phyloP scores from a whole-genome alignment of 305 asterid species.

The Ajuga reptans region DNA sequence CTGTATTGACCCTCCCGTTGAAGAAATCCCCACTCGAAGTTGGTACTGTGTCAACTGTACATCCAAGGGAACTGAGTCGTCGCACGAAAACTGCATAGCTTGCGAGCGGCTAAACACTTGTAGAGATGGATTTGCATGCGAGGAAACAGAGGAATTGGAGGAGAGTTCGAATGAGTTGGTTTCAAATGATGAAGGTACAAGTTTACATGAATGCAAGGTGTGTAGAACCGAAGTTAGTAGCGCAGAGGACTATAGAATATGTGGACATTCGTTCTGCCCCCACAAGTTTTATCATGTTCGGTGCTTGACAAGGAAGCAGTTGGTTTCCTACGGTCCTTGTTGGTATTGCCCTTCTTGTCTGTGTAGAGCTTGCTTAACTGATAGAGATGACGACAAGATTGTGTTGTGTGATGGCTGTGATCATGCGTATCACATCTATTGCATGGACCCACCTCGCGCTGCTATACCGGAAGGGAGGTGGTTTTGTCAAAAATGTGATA shows the following conservation, averaged over 20 bases:
- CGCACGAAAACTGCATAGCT: slow-evolving; percentile 66
- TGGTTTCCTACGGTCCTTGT: slow-evolving; percentile 45
- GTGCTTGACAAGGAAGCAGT: slow-evolving; percentile 64
- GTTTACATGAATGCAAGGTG: slow-evolving; percentile 41
- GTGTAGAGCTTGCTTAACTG: slow-evolving; percentile 66
- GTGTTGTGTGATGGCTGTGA: slow-evolving; percentile 92
- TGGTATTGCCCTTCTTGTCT: slow-evolving; percentile 98
- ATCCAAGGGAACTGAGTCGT: slow-evolving; percentile 50
- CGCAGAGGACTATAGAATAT: slow-evolving; percentile 46
- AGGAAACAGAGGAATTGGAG: slow-evolving; percentile 40
- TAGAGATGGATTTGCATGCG: slow-evolving; percentile 28
- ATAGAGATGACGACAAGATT: slow-evolving; percentile 73
- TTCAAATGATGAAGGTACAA: slow-evolving; percentile 30
- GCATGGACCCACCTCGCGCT: slow-evolving; percentile 65
- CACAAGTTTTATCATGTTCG: slow-evolving; percentile 74
- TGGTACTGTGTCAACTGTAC: slow-evolving; percentile 80
- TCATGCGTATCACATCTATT: slow-evolving; percentile 78
- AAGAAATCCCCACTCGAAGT: slow-evolving; percentile 61
- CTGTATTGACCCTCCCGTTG: slow-evolving; percentile 63
- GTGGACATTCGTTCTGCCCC: slow-evolving; percentile 73
- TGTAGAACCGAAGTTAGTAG: slow-evolving; percentile 43
- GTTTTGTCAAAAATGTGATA: slow-evolving; percentile 65
- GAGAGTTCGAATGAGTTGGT: slow-evolving; percentile 44
- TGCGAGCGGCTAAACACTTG: slow-evolving; percentile 52
- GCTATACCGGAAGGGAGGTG: slow-evolving; percentile 65